Base-by-base conservation (phyloP, 306 rosid genomes). In the Lagenaria siceraria region DNA sequence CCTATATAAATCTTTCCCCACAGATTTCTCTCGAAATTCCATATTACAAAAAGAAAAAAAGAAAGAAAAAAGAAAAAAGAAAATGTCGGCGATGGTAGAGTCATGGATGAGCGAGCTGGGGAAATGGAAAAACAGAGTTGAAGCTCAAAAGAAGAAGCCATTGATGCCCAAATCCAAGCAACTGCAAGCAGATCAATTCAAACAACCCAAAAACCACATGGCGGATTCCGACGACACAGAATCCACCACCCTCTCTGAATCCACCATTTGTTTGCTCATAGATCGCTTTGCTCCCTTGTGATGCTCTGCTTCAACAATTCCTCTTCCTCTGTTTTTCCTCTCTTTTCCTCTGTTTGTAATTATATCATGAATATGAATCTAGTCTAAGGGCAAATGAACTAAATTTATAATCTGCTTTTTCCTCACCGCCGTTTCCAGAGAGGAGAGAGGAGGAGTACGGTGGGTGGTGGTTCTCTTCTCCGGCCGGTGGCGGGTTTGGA, bases 271-370 rank as follows among this genome's bases (percentile, higher is more conserved):
- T 82, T 65, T 95, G 97, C 89, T 92, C 52, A 90, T 92, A 92
- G 96, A 95, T 81, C 91, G 97, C 1, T 92, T 95, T 74, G 92
- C 89, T 15, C 96, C 96, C 56, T 87, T 88, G 84, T 95, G 87
- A 89, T 78, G 0, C 19, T 21, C 53, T 11, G 31, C 11, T 40
- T 64, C 24, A 5, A 49, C 2, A 49, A 49, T 17, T 49, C 54
- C n/a, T 21, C 51, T 5, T 19, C 22, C 24, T 68, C 6, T 10
- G 3, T 18, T n/a, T n/a, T n/a, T n/a, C n/a, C n/a, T n/a, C n/a
- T n/a, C n/a, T n/a, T 53, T 19, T 53, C 6, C 58, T 68, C 14
- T 35, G 3, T 38, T 22, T 40, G 10, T 42, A 18, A 48, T 14
- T 48, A 10, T 66, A 9, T 42, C 19, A 2, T 40, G 27, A 40